phyloP scores from a whole-genome alignment of 805 yeast species.

The Lipomyces spencermartinsiae region DNA sequence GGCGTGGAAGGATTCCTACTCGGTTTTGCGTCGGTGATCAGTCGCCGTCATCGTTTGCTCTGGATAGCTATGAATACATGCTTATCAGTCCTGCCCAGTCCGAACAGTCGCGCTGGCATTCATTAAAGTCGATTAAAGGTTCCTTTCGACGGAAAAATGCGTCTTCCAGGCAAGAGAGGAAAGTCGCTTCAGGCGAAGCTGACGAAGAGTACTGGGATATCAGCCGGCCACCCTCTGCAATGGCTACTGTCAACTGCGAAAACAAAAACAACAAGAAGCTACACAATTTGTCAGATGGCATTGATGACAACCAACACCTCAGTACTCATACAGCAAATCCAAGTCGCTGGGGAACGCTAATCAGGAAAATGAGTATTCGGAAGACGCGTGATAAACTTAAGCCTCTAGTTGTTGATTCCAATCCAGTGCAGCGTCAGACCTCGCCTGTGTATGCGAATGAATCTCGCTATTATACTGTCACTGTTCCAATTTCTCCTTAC shows the following conservation, averaged over 20 bases:
- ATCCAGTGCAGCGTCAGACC: background rate
- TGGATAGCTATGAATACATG: background rate
- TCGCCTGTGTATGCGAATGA: conserved; percentile 4
- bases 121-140: background rate
- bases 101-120: background rate
- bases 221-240: background rate
- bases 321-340: background rate
- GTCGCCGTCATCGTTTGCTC: background rate
- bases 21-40: background rate
- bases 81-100: background rate
- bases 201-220: background rate
- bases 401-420: background rate
- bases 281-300: background rate
- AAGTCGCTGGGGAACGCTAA: conserved; percentile 4
- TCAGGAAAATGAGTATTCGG: conserved; percentile 1
- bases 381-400: background rate
- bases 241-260: background rate
- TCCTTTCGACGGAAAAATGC: background rate
- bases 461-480: background rate
- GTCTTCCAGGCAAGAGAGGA: background rate
- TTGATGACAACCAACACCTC: background rate
- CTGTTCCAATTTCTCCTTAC: conserved; percentile 2
- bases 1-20: background rate
- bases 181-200: background rate
- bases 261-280: background rate